These are phyloP conservation scores for Thielaviopsis populi DNA, from an alignment of 2,329 filamentous ascomycete genomes.

Conservation along the genomic window DNA sequence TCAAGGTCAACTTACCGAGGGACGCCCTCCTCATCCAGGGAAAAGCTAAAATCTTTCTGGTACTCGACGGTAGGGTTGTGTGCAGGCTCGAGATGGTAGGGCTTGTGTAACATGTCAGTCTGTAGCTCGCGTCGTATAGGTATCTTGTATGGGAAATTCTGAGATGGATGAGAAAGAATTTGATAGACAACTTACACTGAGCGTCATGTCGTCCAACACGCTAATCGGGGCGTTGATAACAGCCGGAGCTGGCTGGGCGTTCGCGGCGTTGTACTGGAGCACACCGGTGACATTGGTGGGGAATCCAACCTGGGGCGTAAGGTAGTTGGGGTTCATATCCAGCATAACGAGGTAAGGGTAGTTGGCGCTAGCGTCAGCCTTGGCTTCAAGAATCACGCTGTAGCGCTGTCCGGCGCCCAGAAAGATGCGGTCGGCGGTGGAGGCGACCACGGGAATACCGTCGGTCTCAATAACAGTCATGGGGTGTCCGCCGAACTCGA, in stretches of 20 bases:
- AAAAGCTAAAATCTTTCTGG: constrained; percentile 35
- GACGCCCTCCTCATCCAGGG: constrained; percentile 44
- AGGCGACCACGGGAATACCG: constrained; percentile 27
- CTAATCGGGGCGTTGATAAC: constrained; percentile 39
- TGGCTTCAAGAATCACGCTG: constrained; percentile 31
- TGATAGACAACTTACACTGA: constrained; percentile 28
- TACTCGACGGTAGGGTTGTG: constrained; percentile 14
- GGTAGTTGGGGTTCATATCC: constrained; percentile 29
- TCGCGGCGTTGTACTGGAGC: constrained; percentile 26
- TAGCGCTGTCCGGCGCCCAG: constrained; percentile 32
- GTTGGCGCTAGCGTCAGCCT: constrained; percentile 27
- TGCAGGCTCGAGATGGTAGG: constrained; percentile 44
- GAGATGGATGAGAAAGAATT: background rate
- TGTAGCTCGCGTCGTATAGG: background rate
- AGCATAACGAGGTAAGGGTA: constrained; percentile 31
- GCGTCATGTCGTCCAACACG: constrained; percentile 57
- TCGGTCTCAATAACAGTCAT: constrained; percentile 34
- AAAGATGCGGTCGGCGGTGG: constrained; percentile 27
- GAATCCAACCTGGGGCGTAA: constrained; percentile 22
- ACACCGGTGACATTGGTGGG: constrained; percentile 31
- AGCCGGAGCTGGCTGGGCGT: constrained; percentile 20
- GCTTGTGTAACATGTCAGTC: constrained; percentile 23
- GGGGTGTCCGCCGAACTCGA: constrained; percentile 30
- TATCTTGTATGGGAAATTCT: background rate
- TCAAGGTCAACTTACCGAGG: constrained; percentile 31